Evolutionary conservation across 202 grass and related monocot species (phyloP).

Genomic region (Setaria italica): DNA sequence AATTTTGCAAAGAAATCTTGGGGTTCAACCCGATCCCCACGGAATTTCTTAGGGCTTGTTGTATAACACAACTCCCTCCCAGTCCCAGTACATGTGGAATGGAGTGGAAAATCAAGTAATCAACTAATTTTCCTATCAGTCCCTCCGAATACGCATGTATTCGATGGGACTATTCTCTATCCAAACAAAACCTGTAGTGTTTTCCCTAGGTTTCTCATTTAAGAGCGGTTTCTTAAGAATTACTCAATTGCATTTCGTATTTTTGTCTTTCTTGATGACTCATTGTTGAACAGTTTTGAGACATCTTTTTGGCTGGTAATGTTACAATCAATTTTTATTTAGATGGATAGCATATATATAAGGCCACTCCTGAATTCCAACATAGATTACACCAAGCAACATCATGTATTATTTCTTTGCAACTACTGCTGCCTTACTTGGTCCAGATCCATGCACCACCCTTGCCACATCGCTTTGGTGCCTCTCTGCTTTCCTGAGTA

Average conservation of each 20-base stretch:
- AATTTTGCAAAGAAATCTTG: background rate
- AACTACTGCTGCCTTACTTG: background rate
- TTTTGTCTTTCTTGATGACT: background rate
- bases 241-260: background rate
- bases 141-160: background rate
- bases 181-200: too few relatives aligned
- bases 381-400: background rate
- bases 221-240: background rate
- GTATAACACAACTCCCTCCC: too few relatives aligned
- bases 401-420: background rate
- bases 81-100: background rate
- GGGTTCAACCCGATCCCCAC: background rate
- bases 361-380: background rate
- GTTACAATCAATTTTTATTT: background rate
- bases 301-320: background rate
- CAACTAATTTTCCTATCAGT: background rate
- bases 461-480: background rate
- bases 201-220: background rate
- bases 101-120: background rate
- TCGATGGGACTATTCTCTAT: background rate
- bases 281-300: background rate
- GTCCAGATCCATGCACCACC: background rate
- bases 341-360: background rate
- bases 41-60: background rate
- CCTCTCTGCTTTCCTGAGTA: background rate